Base-by-base conservation (phyloP, 176 grass and related monocot species). In the Microstegium vimineum region DNA sequence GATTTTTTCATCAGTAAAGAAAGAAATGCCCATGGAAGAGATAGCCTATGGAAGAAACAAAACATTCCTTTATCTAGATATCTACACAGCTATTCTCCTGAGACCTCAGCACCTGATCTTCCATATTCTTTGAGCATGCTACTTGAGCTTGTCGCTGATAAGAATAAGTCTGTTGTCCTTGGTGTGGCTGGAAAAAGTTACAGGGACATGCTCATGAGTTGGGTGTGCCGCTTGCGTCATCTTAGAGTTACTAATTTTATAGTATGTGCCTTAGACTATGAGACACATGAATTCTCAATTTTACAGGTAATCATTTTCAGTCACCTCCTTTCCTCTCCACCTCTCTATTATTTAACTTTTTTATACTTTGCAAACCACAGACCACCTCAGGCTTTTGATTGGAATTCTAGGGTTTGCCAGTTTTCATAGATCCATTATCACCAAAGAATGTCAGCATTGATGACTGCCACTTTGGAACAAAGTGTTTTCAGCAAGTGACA, bases 141-240 rank as follows among this genome's bases (percentile, higher is more conserved):
- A 34, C 83, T 98, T 18, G 36, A 81, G 52, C 78, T 76, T 69
- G 72, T 54, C 60, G 78, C 89, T 34, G 90, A 98, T 66, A 41
- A 80, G 34, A 80, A 98, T 47, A 88, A 75, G 38, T 84, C 82
- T 6, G 51, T 98, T 47, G 84, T 98, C 51, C 95, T 98, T 90
- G 90, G 89, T 52, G 77, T 98, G 8, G 92, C 95, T 82, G 95
- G 92, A 57, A 68, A 52, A 62, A 91, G 90, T 76, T 98, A 98
- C 75, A 88, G 75, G 75, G 92, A 98, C 62, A 91, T 98, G 89
- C 95, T 98, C 32, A 98, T 98, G 95, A 98, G 85, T 45, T 98
- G 92, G 95, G 92, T 45, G 28, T 98, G 95, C 76, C 86, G 92
- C 13, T 88, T 98, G 61, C 89, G 90, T 52, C 59, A 54, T 75